A percentile compares a stretch with the other conserved stretches of the same genome.
Conservation (phyloP, 176 grass and related monocot species). For the Oryza australiensis region DNA sequence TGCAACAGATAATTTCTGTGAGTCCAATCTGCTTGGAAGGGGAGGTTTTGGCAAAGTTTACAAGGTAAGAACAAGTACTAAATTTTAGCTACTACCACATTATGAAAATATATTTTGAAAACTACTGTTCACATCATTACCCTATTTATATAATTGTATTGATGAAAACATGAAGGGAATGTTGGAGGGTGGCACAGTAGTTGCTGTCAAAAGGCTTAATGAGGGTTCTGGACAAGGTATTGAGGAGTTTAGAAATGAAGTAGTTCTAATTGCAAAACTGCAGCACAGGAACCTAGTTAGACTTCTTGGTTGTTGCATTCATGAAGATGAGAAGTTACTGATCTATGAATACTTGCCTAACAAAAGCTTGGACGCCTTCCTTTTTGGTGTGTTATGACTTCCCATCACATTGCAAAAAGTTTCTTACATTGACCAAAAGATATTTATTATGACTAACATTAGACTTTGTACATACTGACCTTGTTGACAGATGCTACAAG, state of each 20-base stretch:
- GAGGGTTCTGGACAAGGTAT: conserved; percentile 52
- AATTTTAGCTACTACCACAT: conserved; percentile 32
- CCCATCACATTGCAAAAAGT: too few relatives aligned
- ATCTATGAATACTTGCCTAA: too few relatives aligned
- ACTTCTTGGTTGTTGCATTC: too few relatives aligned
- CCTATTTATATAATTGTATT: background rate
- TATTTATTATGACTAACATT: too few relatives aligned
- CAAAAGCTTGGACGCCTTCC: too few relatives aligned
- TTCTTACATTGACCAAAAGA: too few relatives aligned
- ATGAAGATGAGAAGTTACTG: too few relatives aligned
- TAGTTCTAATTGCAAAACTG: conserved; percentile 48
- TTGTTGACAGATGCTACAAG: too few relatives aligned
- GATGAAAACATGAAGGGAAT: conserved; percentile 33
- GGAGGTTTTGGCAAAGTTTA: conserved; percentile 66
- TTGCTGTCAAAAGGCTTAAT: conserved; percentile 56
- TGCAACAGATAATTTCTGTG: conserved; percentile 50
- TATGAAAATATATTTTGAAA: conserved; percentile 32
- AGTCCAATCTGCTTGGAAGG: conserved; percentile 36
- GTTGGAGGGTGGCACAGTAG: conserved; percentile 12
- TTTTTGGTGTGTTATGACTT: too few relatives aligned
- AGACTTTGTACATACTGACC: too few relatives aligned
- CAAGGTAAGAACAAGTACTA: background rate
- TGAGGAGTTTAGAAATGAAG: conserved; percentile 48
- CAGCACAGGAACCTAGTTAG: conserved; percentile 32
- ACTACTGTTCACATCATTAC: background rate